phyloP scores from a whole-genome alignment of 163 green algal species.

The Scenedesmus sp. region DNA sequence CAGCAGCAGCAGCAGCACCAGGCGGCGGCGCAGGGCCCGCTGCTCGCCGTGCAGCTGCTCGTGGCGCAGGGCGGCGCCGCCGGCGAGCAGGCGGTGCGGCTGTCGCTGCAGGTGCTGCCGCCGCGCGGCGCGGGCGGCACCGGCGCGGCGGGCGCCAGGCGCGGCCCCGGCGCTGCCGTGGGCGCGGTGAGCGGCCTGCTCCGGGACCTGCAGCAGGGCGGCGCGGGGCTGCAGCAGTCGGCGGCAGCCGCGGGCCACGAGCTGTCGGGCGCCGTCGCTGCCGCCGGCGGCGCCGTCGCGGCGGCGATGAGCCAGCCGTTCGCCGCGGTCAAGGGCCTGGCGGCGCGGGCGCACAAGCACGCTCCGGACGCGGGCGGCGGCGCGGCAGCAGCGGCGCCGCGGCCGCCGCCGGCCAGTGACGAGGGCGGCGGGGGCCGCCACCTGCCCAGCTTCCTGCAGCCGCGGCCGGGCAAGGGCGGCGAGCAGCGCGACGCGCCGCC shows the following conservation, averaged over 20 bases:
- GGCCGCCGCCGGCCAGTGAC: not conserved
- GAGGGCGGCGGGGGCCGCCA: no score
- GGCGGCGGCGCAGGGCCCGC: not conserved
- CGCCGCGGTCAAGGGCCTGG: slow-evolving; percentile 24
- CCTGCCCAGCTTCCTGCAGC: not conserved
- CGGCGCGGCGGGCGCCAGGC: slow-evolving; percentile 14
- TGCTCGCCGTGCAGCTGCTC: slow-evolving; percentile 6
- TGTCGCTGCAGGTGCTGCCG: not conserved
- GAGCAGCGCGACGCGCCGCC: no score
- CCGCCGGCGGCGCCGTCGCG: slow-evolving; percentile 12
- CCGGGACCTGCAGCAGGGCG: slow-evolving; percentile 22
- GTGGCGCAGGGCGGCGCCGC: slow-evolving; percentile 1
- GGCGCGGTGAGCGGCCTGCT: slow-evolving; percentile 29
- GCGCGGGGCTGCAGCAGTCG: slow-evolving; percentile 22
- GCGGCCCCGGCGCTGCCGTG: slow-evolving; percentile 16
- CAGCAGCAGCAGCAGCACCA: not conserved
- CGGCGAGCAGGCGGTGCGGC: not conserved
- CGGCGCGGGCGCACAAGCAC: not conserved
- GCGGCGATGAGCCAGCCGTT: slow-evolving; percentile 24
- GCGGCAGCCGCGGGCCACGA: slow-evolving; percentile 33
- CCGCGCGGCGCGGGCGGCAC: not conserved
- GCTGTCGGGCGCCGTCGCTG: slow-evolving; percentile 12
- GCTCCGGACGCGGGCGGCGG: not conserved
- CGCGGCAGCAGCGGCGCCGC: not conserved
- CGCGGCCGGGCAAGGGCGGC: not conserved